A percentile compares a stretch with the other conserved stretches of the same genome.
phyloP scores from a whole-genome alignment of 495 filamentous ascomycete genomes.

The Pyrenopolyporus hunteri region DNA sequence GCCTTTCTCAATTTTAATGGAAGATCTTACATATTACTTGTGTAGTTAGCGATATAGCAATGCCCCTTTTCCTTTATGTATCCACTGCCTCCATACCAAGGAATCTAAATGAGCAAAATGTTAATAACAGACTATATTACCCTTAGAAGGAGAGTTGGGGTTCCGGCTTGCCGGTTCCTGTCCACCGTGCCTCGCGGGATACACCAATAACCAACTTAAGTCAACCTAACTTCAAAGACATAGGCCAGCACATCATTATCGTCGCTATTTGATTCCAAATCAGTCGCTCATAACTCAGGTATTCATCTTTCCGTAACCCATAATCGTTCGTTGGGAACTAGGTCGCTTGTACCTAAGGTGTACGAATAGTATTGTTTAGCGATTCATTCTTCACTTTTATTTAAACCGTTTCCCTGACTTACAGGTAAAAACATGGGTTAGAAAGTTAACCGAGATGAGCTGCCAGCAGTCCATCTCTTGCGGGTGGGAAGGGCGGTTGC shows the following conservation, averaged over 20 bases:
- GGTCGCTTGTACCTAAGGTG: conserved; percentile 21
- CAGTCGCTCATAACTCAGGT: neutral
- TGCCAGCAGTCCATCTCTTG: conserved; percentile 36
- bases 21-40: too few relatives aligned
- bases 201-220: neutral
- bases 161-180: neutral
- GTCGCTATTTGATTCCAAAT: neutral
- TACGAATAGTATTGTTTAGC: conserved; percentile 4
- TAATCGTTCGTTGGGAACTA: conserved; percentile 22
- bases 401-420: conserved; percentile 1
- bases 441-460: conserved; percentile 23
- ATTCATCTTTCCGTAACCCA: conserved; percentile 11
- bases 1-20: too few relatives aligned
- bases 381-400: too few relatives aligned
- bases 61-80: too few relatives aligned
- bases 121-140: neutral
- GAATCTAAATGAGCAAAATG: too few relatives aligned
- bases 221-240: neutral
- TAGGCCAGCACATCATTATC: neutral
- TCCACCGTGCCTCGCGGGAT: neutral
- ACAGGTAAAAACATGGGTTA: conserved; percentile 35
- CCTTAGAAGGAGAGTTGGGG: neutral
- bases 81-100: too few relatives aligned
- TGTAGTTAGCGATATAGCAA: too few relatives aligned
- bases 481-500: conserved; percentile 16